A percentile compares a stretch with the other conserved stretches of the same genome.
These are phyloP conservation scores for Botrytis aclada DNA, from an alignment of 2,329 filamentous ascomycete species.

Conservation along the genomic window DNA sequence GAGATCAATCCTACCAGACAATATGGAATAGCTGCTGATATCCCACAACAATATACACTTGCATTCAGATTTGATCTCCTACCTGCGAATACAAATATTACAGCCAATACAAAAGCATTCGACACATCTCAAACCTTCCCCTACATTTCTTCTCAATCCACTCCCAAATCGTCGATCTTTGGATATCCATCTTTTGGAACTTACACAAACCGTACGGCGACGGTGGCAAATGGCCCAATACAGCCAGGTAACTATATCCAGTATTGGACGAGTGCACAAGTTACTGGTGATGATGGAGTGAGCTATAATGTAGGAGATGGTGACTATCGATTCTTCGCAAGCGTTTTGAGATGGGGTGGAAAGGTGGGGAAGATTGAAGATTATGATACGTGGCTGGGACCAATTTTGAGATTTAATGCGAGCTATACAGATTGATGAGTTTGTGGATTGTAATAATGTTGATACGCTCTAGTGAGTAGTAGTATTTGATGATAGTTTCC, in stretches of 20 bases:
- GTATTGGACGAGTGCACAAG: constrained; percentile 9
- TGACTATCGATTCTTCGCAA: constrained; percentile 17
- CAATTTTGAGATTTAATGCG: constrained; percentile 18
- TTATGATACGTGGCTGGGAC: constrained; percentile 19
- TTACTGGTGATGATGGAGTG: neutral
- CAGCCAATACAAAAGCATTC: neutral
- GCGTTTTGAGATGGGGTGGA: constrained; percentile 19
- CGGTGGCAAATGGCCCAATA: neutral
- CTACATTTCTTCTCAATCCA: neutral
- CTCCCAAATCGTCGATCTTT: constrained; percentile 5
- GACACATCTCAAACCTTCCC: neutral
- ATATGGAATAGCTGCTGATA: constrained; percentile 15
- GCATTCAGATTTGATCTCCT: constrained; percentile 18
- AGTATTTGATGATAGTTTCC: rapidly evolving
- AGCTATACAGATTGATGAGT: neutral
- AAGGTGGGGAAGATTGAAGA: neutral
- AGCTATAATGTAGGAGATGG: constrained; percentile 16
- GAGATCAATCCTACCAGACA: constrained; percentile 8
- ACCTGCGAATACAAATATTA: constrained; percentile 17
- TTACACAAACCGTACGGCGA: constrained; percentile 1
- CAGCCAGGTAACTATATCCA: constrained; percentile 15
- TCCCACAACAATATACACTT: constrained; percentile 9
- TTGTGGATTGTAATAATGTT: too few species aligned
- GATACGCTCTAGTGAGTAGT: neutral
- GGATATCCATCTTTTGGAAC: constrained; percentile 17